Evolutionary conservation across 2,329 filamentous ascomycete species (phyloP).

Genomic region (Emmonsiellopsis sp.): DNA sequence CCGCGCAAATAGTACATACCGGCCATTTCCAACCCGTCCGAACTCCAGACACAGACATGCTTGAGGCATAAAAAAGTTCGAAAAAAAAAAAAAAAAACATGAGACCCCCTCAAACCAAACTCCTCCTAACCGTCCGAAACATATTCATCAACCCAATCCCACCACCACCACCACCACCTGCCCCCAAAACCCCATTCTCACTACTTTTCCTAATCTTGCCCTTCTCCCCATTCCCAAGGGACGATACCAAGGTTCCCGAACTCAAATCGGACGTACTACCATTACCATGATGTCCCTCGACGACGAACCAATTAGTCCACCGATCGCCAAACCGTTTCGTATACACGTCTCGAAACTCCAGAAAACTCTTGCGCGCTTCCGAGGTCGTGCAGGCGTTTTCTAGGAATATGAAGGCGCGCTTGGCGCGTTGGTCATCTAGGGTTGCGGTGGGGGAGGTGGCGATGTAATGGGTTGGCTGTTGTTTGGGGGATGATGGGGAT

Average conservation of each 20-base stretch:
- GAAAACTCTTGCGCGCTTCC: conserved; percentile 25
- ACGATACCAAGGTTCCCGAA: neutral
- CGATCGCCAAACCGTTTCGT: conserved; percentile 13
- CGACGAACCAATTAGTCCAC: conserved; percentile 12
- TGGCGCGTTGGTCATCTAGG: conserved; percentile 18
- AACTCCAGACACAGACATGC: no score
- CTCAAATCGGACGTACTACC: neutral
- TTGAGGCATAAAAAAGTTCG: neutral
- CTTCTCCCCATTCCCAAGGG: neutral
- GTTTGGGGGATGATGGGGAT: neutral
- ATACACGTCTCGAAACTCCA: conserved; percentile 20
- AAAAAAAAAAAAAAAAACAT: neutral
- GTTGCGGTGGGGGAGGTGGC: conserved; percentile 9
- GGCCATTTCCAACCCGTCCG: no score
- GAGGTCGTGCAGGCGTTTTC: conserved; percentile 24
- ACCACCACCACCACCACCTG: conserved; percentile 1
- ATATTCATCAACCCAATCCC: conserved; percentile 7
- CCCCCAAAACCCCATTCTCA: neutral
- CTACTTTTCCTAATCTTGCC: neutral
- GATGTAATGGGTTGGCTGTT: conserved; percentile 14
- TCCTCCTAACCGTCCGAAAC: conserved; percentile 8
- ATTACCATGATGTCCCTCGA: neutral
- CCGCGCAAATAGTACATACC: no score
- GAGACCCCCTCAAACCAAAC: conserved; percentile 4
- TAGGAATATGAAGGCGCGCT: conserved; percentile 25